Percentiles rank a stretch among this genome's conserved stretches.
phyloP scores from a whole-genome alignment of 2,329 filamentous ascomycete genomes.

The Cercospora zeae-maydis region DNA sequence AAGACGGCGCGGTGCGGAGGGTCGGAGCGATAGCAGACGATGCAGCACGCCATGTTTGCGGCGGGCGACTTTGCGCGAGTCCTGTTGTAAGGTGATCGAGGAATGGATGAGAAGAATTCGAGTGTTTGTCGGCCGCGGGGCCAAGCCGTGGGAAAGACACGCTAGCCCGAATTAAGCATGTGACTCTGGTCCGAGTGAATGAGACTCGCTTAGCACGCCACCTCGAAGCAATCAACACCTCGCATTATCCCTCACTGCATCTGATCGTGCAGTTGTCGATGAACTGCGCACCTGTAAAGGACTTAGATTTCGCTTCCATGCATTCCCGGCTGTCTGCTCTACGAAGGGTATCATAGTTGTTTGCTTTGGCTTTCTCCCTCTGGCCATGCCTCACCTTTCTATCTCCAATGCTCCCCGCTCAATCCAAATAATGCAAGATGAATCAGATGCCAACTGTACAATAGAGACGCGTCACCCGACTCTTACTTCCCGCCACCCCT shows the following conservation, averaged over 20 bases:
- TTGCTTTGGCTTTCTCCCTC: neutral
- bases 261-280: neutral
- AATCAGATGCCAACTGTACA: neutral
- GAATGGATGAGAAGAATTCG: neutral
- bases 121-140: neutral
- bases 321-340: neutral
- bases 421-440: neutral
- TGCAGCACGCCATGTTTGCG: neutral
- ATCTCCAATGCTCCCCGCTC: neutral
- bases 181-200: neutral
- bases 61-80: neutral
- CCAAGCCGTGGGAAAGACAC: neutral
- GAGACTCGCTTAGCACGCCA: neutral
- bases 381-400: neutral
- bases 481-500: neutral
- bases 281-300: neutral
- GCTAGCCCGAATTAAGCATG: neutral
- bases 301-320: neutral
- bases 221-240: neutral
- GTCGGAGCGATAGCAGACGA: neutral
- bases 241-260: neutral
- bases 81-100: neutral
- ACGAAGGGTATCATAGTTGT: conserved; percentile 3
- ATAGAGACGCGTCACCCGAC: neutral
- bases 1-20: neutral